Percentiles rank a stretch among this genome's conserved stretches.
Evolutionary conservation across 1,284 basidiomycete species (phyloP).

Genomic region (Schizopora paradoxa): DNA sequence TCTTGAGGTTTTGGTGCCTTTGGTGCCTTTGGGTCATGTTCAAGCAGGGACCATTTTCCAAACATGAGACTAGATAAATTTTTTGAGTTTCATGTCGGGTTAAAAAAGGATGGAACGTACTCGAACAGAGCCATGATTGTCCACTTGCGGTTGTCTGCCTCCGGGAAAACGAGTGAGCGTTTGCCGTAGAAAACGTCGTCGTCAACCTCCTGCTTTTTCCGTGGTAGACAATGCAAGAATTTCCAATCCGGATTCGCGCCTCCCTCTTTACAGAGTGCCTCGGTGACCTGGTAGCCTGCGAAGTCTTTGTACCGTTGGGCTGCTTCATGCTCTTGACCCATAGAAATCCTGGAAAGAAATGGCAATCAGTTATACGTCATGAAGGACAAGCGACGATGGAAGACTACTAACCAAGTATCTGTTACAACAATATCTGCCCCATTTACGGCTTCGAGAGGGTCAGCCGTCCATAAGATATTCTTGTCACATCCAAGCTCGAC

Average conservation of each 20-base stretch:
- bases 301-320: conserved; percentile 86
- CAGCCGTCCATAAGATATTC: conserved; percentile 68
- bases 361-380: conserved; percentile 5
- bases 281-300: conserved; percentile 91
- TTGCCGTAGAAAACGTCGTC: conserved; percentile 84
- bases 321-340: conserved; percentile 97
- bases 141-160: conserved; percentile 89
- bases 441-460: conserved; percentile 82
- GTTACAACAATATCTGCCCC: conserved; percentile 94
- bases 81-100: neutral
- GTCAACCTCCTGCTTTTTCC: conserved; percentile 91
- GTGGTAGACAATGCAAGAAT: conserved; percentile 94
- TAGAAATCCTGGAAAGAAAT: conserved; percentile 74
- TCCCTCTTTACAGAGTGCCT: conserved; percentile 70
- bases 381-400: neutral
- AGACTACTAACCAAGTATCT: conserved; percentile 76
- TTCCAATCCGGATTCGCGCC: conserved; percentile 88
- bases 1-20: too few relatives aligned
- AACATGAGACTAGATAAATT: neutral
- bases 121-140: conserved; percentile 88
- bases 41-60: too few relatives aligned
- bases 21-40: too few relatives aligned
- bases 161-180: conserved; percentile 70
- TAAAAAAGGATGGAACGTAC: conserved; percentile 41
- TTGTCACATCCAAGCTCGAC: conserved; percentile 64